Percentiles rank a stretch among this genome's conserved stretches.
Evolutionary conservation across 2,329 filamentous ascomycete species (phyloP).

Genomic region (Ceratocystis papillata): DNA sequence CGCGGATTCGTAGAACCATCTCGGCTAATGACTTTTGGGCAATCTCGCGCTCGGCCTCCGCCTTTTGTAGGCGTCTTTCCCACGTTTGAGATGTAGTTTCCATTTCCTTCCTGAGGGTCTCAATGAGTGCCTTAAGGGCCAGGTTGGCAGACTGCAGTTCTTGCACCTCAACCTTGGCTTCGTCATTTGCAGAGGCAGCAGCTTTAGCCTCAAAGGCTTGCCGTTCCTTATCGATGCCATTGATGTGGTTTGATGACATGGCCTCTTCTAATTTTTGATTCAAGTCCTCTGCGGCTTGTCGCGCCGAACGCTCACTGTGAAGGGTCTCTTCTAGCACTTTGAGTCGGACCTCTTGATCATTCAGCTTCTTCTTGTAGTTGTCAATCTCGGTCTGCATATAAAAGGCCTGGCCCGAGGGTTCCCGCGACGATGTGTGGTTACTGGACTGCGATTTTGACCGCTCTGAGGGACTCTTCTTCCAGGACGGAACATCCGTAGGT

Average conservation of each 20-base stretch:
- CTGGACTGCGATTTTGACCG: conserved; percentile 48
- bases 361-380: conserved; percentile 70
- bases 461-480: conserved; percentile 69
- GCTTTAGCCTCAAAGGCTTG: conserved; percentile 11
- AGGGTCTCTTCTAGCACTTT: conserved; percentile 61
- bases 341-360: conserved; percentile 34
- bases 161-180: conserved; percentile 26
- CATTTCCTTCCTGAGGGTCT: conserved; percentile 69
- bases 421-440: conserved; percentile 31
- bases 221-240: background rate
- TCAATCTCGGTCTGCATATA: conserved; percentile 76
- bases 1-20: conserved; percentile 73
- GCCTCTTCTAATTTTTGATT: conserved; percentile 56
- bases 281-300: conserved; percentile 73
- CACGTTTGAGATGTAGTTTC: background rate
- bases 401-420: conserved; percentile 59
- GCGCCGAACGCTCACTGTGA: conserved; percentile 65
- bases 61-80: conserved; percentile 39
- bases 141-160: conserved; percentile 29
- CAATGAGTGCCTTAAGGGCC: conserved; percentile 55
- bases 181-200: conserved; percentile 30
- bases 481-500: conserved; percentile 58
- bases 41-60: conserved; percentile 64
- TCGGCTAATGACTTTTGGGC: conserved; percentile 68
- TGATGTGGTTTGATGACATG: conserved; percentile 16